Evolutionary conservation across 148 eudicot species (phyloP), one percentile per base, ranked within the genome.

Genomic region (Persicaria maculosa): DNA sequence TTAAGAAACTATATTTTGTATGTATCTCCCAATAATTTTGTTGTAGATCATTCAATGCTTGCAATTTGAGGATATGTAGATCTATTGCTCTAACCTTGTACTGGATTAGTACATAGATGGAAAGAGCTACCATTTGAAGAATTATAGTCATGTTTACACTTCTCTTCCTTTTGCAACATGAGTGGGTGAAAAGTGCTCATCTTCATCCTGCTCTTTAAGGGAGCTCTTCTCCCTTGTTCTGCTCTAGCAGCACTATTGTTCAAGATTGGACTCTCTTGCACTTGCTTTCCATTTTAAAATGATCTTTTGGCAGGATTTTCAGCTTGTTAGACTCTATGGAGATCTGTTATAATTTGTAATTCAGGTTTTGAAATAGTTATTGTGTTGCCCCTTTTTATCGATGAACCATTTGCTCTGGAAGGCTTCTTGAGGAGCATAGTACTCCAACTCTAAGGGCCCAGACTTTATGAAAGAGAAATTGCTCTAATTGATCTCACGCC

Each of bases 401-500:
- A 19, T n/a, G 3, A n/a, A 55, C 22, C 61, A n/a, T n/a, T 10
- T 7, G 22, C 2, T 6, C 6, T 17, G 44, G 68, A 61, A 61
- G 68, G 68, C 44, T 61, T 61, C 44, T 16, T 61, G 44, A 61
- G 68, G 68, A 61, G 44, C 68, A 31, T 4, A 22, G 44, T 61
- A n/a, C n/a, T n/a, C 44, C 40, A 22, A 22, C 22, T 22, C 7
- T 11, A 61, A 44, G 68, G 64, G 43, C 5, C 44, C 17, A 54
- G 15, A 4, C 15, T 7, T 14, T 54, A 15, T 12, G 59, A 54
- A 54, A 54, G 14, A 14, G 59, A 54, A 54, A 1, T 61, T 61
- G 43, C 68, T 61, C 15, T 61, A 44, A 11, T 61, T n/a, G 58
- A 15, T 53, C 6, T 53, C 58, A 4, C 19, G n/a, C 19, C 58